Base-by-base conservation (phyloP, 495 filamentous ascomycete species). In the Astrothelium subdiscretum region DNA sequence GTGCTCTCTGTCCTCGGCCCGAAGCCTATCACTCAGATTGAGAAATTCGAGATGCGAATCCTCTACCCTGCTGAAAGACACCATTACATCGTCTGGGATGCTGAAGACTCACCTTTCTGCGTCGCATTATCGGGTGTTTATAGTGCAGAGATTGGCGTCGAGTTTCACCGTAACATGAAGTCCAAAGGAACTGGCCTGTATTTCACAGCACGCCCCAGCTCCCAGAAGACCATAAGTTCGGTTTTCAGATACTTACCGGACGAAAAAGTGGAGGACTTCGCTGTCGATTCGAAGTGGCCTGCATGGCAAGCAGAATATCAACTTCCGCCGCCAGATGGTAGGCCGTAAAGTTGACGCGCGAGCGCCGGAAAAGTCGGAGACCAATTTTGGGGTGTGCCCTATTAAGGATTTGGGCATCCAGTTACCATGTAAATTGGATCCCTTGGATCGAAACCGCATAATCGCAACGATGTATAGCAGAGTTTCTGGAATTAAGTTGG, bases 51-150 rank as follows among this genome's bases (percentile, higher is more conserved):
- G 57, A 32, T 69, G 22, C 58, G 71, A 3, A 63, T 69, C 26
- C 69, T 63, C 62, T 73, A 70, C 48, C 66, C 71, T 0, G 69
- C 63, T 12, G 63, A 62, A 15, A 43, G 61, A 58, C 62, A 63
- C 31, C 71, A 72, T 57, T 61, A 59, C 57, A 60, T 38, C 13
- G 66, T 73, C 15, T 73, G 71, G 71, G 62, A 61, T 27, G 68
- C 70, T 63, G 66, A 70, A 22, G 18, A 59, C 22, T 61, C 58
- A 10, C 69, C 71, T 6, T 63, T 64, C 31, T 57, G 64, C 10
- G 58, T 70, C 26, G 66, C 68, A 1, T 58, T 73, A 57, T 62
- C 62, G 48, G 70, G 68, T 52, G 65, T 66, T 24, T 66, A 48
- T 48, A 66, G 59, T 44, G 69, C 64, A 2, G 64, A 68, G 40